Conservation (phyloP, 805 yeast genomes). For the Wickerhamiella brachini region DNA sequence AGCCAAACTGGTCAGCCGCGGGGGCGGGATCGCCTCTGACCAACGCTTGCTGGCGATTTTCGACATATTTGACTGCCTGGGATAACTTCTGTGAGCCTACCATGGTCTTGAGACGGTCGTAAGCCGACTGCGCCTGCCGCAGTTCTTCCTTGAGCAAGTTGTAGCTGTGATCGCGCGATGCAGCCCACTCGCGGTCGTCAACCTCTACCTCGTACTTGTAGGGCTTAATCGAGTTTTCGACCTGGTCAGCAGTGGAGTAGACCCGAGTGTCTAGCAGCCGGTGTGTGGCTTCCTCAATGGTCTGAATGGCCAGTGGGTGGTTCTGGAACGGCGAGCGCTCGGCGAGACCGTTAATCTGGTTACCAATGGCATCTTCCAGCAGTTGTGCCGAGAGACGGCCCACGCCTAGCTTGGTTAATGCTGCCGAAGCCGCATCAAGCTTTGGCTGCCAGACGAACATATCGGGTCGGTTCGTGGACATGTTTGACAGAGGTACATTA, state of each 20-base stretch:
- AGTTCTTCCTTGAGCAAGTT: slow-evolving; percentile 69
- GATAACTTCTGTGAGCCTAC: slow-evolving; percentile 75
- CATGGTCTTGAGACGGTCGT: slow-evolving; percentile 42
- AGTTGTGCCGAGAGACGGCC: slow-evolving; percentile 80
- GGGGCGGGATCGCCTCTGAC: slow-evolving; percentile 8
- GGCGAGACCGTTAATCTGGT: slow-evolving; percentile 63
- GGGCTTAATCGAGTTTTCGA: slow-evolving; percentile 95
- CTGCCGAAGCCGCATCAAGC: slow-evolving; percentile 69
- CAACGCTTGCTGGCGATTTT: slow-evolving; percentile 14
- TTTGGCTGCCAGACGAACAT: slow-evolving; percentile 81
- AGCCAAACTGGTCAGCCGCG: slow-evolving; percentile 41
- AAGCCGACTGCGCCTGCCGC: slow-evolving; percentile 61
- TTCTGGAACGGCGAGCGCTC: slow-evolving; percentile 61
- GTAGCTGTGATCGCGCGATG: slow-evolving; percentile 67
- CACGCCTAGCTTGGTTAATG: slow-evolving; percentile 81
- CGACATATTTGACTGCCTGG: slow-evolving; percentile 63
- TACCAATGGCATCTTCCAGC: slow-evolving; percentile 63
- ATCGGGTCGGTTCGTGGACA: slow-evolving; percentile 44
- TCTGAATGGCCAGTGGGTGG: slow-evolving; percentile 75
- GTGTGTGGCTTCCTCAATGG: slow-evolving; percentile 74
- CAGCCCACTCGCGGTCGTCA: slow-evolving; percentile 87
- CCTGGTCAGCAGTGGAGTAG: slow-evolving; percentile 93
- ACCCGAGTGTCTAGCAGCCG: slow-evolving; percentile 64
- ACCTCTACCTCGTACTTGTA: slow-evolving; percentile 94
- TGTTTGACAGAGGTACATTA: slow-evolving; percentile 6